phyloP scores from a whole-genome alignment of 176 grass and related monocot genomes.

The Oryza longistaminata region DNA sequence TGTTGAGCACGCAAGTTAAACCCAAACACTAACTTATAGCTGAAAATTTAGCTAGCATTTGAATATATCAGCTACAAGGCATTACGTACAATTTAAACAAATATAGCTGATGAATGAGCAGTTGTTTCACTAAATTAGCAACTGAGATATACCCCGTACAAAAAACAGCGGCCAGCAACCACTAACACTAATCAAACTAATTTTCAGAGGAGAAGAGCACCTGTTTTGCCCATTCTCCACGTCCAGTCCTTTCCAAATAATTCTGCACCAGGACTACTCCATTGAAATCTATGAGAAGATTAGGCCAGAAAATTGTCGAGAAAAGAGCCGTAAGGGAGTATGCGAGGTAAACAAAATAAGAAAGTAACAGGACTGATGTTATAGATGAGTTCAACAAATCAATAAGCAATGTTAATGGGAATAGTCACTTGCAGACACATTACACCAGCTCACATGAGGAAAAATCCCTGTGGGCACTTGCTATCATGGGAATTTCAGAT shows the following conservation, averaged over 20 bases:
- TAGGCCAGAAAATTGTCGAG: slow-evolving; percentile 6
- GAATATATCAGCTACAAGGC: slow-evolving; percentile 1
- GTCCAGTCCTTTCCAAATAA: slow-evolving; percentile 94
- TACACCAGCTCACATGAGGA: neutral
- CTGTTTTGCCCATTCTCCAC: slow-evolving; percentile 86
- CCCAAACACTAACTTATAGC: neutral
- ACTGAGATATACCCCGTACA: neutral
- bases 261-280: slow-evolving; percentile 94
- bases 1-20: neutral
- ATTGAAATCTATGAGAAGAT: slow-evolving; percentile 82
- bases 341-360: neutral
- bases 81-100: slow-evolving; percentile 5
- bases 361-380: neutral
- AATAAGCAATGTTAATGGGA: neutral
- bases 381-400: slow-evolving; percentile 17
- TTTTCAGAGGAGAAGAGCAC: slow-evolving; percentile 37
- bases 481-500: neutral
- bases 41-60: neutral
- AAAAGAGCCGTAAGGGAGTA: slow-evolving; percentile 14
- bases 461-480: slow-evolving; percentile 2
- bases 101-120: neutral
- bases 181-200: neutral
- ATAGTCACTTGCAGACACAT: neutral
- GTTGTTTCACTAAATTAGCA: slow-evolving; percentile 22
- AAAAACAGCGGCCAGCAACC: neutral